Base-by-base conservation (phyloP, 768 basidiomycete species). In the Panus rudis region DNA sequence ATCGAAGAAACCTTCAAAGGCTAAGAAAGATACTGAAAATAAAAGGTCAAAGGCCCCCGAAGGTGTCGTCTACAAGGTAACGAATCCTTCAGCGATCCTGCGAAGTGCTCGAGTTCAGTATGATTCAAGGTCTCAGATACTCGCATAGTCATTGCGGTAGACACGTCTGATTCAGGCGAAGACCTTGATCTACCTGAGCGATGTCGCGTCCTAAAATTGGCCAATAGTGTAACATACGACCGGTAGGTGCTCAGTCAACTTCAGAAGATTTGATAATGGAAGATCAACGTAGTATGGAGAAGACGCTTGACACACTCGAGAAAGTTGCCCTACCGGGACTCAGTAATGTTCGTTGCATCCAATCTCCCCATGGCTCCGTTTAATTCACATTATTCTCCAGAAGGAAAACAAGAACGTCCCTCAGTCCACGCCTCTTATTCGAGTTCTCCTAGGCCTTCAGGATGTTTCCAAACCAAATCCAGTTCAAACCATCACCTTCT, bases 171-270 rank as follows among this genome's bases (percentile, higher is more conserved):
- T 39, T 67, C 72, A 2, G 70, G 71, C 38, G 74, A 78, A 34
- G 84, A 88, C 38, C 64, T 88, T 11, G 85, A 91, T 53, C 59
- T 96, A 0, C 89, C 92, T 5, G 91, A 93, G 54, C 72, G 85
- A 39, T 89, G 91, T 63, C 72, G 88, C 14, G 65, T 92, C 39
- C 59, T 97, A 40, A 97, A 97, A 57, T 70, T 94, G 2, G 92
- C 92, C 11, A 97, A 97, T 53, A 91, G 82, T 42, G 80, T 89
- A 13, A 98, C 93, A 1, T 92, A 87, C 58, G 90, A 92, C 53
- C 75, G 92, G 87, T 79, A 58, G 32, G 48, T 26, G 13, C 13
- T 23, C 5, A 30, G 4, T 25, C 19, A 12, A 4, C 31, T 17
- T 21, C 30, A 24, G 20, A 23, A 28, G 20, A 33, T 20, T 11